Evolutionary conservation across 441 rosid species (phyloP).

Genomic region (Pelargonium cotyledonis): DNA sequence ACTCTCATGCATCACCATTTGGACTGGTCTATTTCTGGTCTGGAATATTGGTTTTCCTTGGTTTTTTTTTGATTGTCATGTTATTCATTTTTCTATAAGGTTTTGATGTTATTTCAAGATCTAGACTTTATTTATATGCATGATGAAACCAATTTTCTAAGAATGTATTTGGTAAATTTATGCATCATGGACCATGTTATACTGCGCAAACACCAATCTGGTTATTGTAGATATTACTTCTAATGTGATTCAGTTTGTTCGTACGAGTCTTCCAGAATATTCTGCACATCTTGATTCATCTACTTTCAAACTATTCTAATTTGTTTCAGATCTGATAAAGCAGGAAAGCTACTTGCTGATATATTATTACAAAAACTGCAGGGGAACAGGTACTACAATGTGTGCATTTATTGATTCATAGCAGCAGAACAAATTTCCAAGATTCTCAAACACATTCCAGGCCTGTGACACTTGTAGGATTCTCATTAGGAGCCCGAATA

Average conservation of each 20-base stretch:
- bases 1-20: neutral
- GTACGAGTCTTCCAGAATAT: neutral
- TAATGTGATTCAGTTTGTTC: neutral
- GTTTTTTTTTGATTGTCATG: no score
- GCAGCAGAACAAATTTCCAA: neutral
- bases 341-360: conserved; percentile 82
- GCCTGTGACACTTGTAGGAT: conserved; percentile 89
- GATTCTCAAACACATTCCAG: conserved; percentile 30
- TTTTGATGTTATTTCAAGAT: neutral
- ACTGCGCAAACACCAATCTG: no score
- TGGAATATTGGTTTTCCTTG: no score
- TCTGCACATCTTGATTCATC: neutral
- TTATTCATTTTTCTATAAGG: neutral
- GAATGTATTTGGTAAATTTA: no score
- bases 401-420: neutral
- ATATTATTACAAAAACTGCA: conserved; percentile 74
- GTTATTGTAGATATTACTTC: no score
- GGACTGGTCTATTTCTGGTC: neutral
- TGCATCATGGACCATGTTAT: no score
- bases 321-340: conserved; percentile 63
- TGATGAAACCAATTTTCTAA: no score
- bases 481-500: conserved; percentile 89
- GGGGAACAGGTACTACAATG: conserved; percentile 63
- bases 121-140: no score
- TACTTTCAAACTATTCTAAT: neutral